Evolutionary conservation across 2,329 filamentous ascomycete species (phyloP), one percentile per base, ranked within the genome.

Genomic region (Herpotrichia juniperi): DNA sequence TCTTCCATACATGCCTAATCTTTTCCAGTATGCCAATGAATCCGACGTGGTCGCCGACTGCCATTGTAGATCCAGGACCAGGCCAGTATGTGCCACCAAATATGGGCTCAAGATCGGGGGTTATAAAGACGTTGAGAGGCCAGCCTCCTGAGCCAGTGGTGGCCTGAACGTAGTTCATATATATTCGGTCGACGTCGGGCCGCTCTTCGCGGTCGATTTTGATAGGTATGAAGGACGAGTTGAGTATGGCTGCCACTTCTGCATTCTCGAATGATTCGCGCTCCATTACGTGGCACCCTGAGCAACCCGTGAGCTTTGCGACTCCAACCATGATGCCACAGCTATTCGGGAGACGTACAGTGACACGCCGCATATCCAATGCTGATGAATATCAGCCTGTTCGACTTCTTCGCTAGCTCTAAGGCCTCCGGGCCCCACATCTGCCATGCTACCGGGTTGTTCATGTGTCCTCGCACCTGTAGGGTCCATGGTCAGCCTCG

Each of bases 81-180:
- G 93, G 91, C 90, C 92, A 97, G 74, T 97, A 97, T 8, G 93
- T 97, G 21, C 93, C 93, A 31, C 94, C 94, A 74, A 97, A 97
- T 9, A 99, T 89, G 0, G 94, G 94, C 67, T 96, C 88, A 22
- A 97, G 82, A 61, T 96, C 88, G 0, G 94, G 92, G 0, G 94
- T 99, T 25, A 97, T 82, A 71, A 99, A 97, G n/a, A 96, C 87
- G 68, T 97, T 97, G 54, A 97, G 78, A 1, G 94, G 94, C 93
- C 94, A 97, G 32, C 94, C 94, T 9, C 92, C 93, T 1, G 85
- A 88, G 17, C 90, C 92, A 52, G 89, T 96, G 10, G 94, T 93
- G 1, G 93, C 93, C 72, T 97, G 92, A 34, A 96, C 88, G 73
- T 96, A 99, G 77, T 96, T 96, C 91, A 97, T 97, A 74, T 97